These are phyloP conservation scores for Stramenopiles sp. DNA, from an alignment of 352 stramenopile genomes.

Conservation along the genomic window DNA sequence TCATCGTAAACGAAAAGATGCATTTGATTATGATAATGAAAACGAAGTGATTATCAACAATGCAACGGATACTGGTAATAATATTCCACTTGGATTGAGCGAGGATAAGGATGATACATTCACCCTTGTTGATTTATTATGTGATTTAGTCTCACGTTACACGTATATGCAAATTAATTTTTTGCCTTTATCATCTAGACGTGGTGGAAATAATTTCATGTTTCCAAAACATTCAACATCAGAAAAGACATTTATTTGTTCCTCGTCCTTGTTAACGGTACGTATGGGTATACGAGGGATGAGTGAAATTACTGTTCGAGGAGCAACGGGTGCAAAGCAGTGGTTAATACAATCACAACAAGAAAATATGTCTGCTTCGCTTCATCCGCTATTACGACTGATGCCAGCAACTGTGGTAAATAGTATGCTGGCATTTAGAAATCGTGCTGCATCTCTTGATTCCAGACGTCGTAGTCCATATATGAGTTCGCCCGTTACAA, in stretches of 20 bases:
- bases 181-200: background rate
- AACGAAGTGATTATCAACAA: background rate
- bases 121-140: background rate
- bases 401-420: background rate
- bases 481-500: background rate
- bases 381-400: background rate
- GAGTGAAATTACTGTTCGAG: background rate
- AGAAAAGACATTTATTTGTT: background rate
- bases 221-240: background rate
- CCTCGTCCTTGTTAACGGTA: background rate
- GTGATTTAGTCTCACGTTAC: background rate
- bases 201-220: background rate
- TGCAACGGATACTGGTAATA: too few species aligned
- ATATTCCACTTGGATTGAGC: too few species aligned
- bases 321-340: background rate
- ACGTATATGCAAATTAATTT: background rate
- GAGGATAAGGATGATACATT: background rate
- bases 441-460: background rate
- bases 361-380: background rate
- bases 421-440: background rate
- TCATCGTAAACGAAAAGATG: background rate
- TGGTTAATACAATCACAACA: background rate
- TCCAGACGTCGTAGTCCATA: background rate
- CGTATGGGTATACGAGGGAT: background rate
- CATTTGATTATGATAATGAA: background rate